These are phyloP conservation scores for Pythium myriotylum DNA, from an alignment of 352 stramenopile genomes.

Conservation along the genomic window DNA sequence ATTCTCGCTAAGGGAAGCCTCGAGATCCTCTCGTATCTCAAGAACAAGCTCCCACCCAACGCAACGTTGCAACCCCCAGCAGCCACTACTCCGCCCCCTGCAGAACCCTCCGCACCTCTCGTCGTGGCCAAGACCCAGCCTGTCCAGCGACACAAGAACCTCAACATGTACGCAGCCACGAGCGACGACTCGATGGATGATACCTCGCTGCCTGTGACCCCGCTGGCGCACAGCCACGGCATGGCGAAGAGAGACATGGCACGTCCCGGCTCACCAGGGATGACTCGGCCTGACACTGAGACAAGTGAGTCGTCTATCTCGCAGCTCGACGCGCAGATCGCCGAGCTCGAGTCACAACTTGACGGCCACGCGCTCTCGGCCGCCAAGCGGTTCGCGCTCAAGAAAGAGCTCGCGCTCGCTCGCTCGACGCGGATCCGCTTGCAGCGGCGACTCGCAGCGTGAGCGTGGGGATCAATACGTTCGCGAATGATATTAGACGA, in stretches of 20 bases:
- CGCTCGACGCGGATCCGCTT: slow-evolving; percentile 70
- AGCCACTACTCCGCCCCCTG: neutral
- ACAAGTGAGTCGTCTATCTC: slow-evolving; percentile 2
- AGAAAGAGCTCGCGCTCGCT: slow-evolving; percentile 77
- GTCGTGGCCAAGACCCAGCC: slow-evolving; percentile 4
- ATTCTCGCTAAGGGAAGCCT: slow-evolving; percentile 78
- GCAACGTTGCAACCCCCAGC: slow-evolving; percentile 25
- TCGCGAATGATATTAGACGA: slow-evolving; percentile 19
- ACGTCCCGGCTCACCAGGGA: neutral
- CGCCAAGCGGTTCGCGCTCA: slow-evolving; percentile 77
- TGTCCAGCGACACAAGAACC: slow-evolving; percentile 14
- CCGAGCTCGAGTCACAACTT: slow-evolving; percentile 57
- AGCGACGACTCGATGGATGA: slow-evolving; percentile 3
- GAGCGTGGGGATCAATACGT: slow-evolving; percentile 9
- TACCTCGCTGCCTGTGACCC: neutral
- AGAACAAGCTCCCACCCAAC: slow-evolving; percentile 72
- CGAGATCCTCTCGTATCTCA: slow-evolving; percentile 75
- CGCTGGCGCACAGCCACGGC: neutral
- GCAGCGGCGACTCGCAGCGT: slow-evolving; percentile 31
- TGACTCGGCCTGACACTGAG: neutral
- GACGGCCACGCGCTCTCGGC: slow-evolving; percentile 64
- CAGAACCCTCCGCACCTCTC: neutral
- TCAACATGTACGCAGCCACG: slow-evolving; percentile 31
- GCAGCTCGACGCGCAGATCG: slow-evolving; percentile 39
- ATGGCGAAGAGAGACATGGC: slow-evolving; percentile 1